phyloP scores from a whole-genome alignment of 2,329 filamentous ascomycete genomes.

The Phialocephala sp. region DNA sequence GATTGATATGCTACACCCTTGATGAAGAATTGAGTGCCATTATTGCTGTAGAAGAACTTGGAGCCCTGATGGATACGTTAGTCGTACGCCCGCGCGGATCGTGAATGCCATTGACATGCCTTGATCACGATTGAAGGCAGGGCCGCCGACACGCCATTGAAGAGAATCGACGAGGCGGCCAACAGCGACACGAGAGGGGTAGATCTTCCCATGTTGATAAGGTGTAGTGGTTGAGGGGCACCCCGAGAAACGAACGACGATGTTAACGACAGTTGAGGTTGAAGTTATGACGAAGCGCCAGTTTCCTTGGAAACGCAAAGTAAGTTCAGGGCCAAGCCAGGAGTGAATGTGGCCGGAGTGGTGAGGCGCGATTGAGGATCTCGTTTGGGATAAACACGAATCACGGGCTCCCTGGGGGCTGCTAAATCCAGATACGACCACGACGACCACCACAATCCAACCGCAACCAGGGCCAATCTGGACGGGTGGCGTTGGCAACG shows the following conservation, averaged over 20 bases:
- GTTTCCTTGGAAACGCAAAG: conserved; percentile 5
- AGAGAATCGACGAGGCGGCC: conserved; percentile 20
- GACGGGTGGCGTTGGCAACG: background rate
- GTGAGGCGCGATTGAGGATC: conserved; percentile 1
- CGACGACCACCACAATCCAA: background rate
- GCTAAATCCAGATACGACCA: conserved; percentile 2
- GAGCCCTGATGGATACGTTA: conserved; percentile 34
- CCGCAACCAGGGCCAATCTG: background rate
- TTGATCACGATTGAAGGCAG: conserved; percentile 58
- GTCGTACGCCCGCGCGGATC: background rate
- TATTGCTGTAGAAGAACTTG: conserved; percentile 51
- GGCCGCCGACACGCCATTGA: conserved; percentile 49
- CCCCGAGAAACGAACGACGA: conserved; percentile 10
- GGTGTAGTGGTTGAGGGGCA: background rate
- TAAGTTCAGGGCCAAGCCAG: background rate
- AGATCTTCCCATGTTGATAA: conserved; percentile 21
- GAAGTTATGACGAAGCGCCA: conserved; percentile 8
- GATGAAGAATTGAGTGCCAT: conserved; percentile 83
- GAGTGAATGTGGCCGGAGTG: background rate
- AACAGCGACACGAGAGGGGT: conserved; percentile 28
- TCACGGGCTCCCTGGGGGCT: background rate
- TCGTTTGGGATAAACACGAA: conserved; percentile 5
- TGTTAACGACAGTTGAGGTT: conserved; percentile 11
- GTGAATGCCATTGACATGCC: conserved; percentile 29
- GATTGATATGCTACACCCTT: conserved; percentile 95